phyloP scores from a whole-genome alignment of 371 early-diverging fungal genomes.

The Mucor irregularis region DNA sequence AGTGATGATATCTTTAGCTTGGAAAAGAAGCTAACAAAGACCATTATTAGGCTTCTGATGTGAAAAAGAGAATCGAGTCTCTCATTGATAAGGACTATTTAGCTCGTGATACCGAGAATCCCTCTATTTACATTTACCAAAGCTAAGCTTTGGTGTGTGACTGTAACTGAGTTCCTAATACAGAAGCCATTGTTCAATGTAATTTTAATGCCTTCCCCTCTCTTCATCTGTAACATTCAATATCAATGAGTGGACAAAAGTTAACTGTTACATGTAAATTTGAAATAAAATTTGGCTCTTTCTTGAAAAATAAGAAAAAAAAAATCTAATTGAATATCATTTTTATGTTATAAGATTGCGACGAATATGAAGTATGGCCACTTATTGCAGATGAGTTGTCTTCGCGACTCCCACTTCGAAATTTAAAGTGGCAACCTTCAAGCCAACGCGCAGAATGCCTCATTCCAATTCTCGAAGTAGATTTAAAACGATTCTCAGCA shows the following conservation, averaged over 20 bases:
- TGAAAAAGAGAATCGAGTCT: slow-evolving; percentile 90
- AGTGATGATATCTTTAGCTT: not conserved
- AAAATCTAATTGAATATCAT: too few relatives aligned
- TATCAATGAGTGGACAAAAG: slow-evolving; percentile 25
- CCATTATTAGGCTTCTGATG: slow-evolving; percentile 67
- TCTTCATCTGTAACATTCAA: not conserved
- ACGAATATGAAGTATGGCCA: slow-evolving; percentile 80
- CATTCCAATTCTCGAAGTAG: slow-evolving; percentile 66
- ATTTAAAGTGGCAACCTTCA: slow-evolving; percentile 83
- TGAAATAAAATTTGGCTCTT: not conserved
- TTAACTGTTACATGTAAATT: slow-evolving; percentile 30
- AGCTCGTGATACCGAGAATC: slow-evolving; percentile 66
- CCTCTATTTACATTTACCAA: slow-evolving; percentile 29
- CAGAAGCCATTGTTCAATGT: not conserved
- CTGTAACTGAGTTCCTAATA: not conserved
- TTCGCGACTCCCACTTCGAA: slow-evolving; percentile 79
- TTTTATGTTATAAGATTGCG: slow-evolving; percentile 53
- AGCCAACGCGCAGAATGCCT: slow-evolving; percentile 64
- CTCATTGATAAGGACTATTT: slow-evolving; percentile 93
- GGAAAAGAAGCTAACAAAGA: not conserved
- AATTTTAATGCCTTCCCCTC: not conserved
- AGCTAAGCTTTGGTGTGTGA: slow-evolving; percentile 1
- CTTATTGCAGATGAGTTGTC: slow-evolving; percentile 70
- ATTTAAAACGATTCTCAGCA: slow-evolving; percentile 63
- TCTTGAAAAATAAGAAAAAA: not conserved